These are phyloP conservation scores for Penicillium subrubescens DNA, from an alignment of 495 filamentous ascomycete genomes.

Conservation along the genomic window DNA sequence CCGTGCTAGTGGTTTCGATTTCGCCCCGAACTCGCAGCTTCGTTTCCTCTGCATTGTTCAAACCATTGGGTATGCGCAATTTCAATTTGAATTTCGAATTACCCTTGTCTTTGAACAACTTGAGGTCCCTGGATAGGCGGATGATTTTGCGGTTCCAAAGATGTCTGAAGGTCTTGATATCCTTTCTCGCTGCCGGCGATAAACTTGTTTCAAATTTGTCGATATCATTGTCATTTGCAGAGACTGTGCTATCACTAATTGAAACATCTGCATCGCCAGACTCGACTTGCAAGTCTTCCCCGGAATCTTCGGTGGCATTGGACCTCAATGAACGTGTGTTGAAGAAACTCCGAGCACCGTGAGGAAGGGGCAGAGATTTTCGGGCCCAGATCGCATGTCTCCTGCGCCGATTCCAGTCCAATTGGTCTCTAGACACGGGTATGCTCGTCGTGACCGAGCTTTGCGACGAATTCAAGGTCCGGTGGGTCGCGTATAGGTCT, in stretches of 20 bases:
- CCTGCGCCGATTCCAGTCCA: background rate
- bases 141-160: background rate
- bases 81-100: background rate
- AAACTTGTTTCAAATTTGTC: background rate
- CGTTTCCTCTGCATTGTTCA: background rate
- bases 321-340: background rate
- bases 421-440: background rate
- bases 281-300: background rate
- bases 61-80: background rate
- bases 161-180: background rate
- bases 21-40: conserved; percentile 2
- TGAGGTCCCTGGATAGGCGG: background rate
- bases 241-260: background rate
- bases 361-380: background rate
- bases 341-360: background rate
- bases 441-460: background rate
- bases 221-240: no score
- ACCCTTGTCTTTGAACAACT: background rate
- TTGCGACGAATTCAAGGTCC: background rate
- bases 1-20: background rate
- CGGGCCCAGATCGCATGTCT: background rate
- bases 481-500: conserved; percentile 8
- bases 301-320: background rate
- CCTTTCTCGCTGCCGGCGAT: background rate
- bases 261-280: background rate